Evolutionary conservation across 139 green algal species (phyloP).

Genomic region (Closterium sp.): DNA sequence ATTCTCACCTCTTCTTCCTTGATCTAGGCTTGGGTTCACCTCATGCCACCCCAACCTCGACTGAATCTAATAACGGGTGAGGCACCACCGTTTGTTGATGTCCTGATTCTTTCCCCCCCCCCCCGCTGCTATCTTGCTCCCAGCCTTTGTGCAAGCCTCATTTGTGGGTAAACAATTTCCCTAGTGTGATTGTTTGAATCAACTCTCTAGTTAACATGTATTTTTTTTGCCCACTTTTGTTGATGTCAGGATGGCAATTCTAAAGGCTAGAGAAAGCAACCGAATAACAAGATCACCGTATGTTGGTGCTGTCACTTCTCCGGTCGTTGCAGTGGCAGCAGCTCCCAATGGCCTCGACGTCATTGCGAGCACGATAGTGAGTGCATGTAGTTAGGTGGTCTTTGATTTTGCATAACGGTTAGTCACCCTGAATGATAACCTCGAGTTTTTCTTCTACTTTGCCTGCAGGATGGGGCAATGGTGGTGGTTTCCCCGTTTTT

Average conservation of each 20-base stretch:
- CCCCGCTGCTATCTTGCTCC: too few relatives aligned
- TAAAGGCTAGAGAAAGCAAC: neutral
- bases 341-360: neutral
- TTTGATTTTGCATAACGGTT: neutral
- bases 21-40: neutral
- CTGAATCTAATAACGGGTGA: neutral
- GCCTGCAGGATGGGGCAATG: neutral
- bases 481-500: neutral
- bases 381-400: neutral
- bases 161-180: too few relatives aligned
- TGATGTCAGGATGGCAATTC: neutral
- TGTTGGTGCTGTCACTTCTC: neutral
- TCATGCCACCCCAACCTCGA: neutral
- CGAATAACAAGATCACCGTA: neutral
- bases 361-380: neutral
- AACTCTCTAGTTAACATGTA: too few relatives aligned
- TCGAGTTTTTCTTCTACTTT: neutral
- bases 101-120: neutral
- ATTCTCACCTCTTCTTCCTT: neutral
- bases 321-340: neutral
- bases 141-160: too few relatives aligned
- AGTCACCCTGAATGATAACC: too few relatives aligned
- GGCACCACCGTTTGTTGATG: neutral
- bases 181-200: too few relatives aligned
- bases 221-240: neutral